A percentile compares a stretch with the other conserved stretches of the same genome.
Conservation (phyloP, 148 eudicot species). For the Rhododendron mucronatum region DNA sequence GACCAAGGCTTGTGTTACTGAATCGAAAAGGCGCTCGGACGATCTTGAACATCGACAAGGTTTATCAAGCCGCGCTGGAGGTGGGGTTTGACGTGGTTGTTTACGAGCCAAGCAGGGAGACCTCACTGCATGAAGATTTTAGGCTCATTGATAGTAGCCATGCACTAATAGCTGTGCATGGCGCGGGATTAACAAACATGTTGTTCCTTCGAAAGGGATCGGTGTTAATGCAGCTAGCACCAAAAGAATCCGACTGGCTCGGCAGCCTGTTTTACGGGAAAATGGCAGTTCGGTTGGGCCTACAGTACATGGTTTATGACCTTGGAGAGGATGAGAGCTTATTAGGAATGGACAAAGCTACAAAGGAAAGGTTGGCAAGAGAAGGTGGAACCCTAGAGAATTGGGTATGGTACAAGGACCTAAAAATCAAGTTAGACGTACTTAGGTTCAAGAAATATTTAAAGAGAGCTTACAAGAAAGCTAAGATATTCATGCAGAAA, state of each 20-base stretch:
- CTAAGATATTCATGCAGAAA: constrained; percentile 4
- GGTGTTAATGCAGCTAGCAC: constrained; percentile 1
- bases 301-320: constrained; percentile 5
- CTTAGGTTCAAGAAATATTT: neutral
- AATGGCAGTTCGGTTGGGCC: constrained; percentile 2
- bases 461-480: neutral
- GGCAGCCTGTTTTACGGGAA: neutral
- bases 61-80: constrained; percentile 14
- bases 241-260: neutral
- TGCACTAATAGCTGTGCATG: constrained; percentile 33
- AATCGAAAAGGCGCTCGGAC: constrained; percentile 19
- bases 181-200: constrained; percentile 18
- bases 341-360: neutral
- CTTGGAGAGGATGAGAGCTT: neutral
- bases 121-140: constrained; percentile 19
- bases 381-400: neutral
- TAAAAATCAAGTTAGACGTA: neutral
- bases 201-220: constrained; percentile 15
- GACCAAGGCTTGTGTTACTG: constrained; percentile 28
- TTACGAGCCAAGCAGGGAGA: constrained; percentile 23
- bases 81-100: constrained; percentile 28
- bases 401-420: neutral
- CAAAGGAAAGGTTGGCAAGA: constrained; percentile 1
- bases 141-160: constrained; percentile 27
- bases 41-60: constrained; percentile 23